Evolutionary conservation across 75 land plant species (phyloP).

Genomic region (Sequoia sempervirens): DNA sequence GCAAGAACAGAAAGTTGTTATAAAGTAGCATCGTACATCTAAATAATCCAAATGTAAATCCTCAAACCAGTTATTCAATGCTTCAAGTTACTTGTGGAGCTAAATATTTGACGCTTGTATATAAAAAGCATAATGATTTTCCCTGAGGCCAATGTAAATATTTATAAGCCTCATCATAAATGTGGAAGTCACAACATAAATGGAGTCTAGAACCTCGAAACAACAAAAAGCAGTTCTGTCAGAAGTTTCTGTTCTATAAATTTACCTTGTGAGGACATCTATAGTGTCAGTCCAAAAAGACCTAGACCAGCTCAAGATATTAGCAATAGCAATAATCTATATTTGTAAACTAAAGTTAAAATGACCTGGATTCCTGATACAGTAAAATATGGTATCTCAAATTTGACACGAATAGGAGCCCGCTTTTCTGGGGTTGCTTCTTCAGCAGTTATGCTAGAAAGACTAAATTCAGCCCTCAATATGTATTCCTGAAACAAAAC

Average conservation of each 20-base stretch:
- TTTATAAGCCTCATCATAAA: background rate
- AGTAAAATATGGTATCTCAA: constrained; percentile 96
- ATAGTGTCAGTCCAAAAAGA: background rate
- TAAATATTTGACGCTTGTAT: background rate
- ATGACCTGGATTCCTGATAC: constrained; percentile 96
- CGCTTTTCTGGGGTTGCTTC: constrained; percentile 79
- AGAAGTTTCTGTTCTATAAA: background rate
- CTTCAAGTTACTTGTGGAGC: background rate
- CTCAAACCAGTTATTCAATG: background rate
- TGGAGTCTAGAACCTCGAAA: background rate
- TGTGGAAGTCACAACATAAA: background rate
- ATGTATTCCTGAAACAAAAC: constrained; percentile 67
- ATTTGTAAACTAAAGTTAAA: background rate
- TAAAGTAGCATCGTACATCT: background rate
- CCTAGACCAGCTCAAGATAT: background rate
- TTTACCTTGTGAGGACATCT: background rate
- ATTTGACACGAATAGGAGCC: constrained; percentile 93
- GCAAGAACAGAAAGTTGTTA: background rate
- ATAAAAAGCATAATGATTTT: constrained; percentile 2
- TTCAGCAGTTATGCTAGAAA: constrained; percentile 81
- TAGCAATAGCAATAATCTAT: background rate
- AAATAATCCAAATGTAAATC: background rate
- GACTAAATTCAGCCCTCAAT: constrained; percentile 87
- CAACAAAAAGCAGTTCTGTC: background rate
- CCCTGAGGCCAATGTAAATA: background rate